Evolutionary conservation across 176 grass and related monocot species (phyloP).

Genomic region (Oryza australiensis): DNA sequence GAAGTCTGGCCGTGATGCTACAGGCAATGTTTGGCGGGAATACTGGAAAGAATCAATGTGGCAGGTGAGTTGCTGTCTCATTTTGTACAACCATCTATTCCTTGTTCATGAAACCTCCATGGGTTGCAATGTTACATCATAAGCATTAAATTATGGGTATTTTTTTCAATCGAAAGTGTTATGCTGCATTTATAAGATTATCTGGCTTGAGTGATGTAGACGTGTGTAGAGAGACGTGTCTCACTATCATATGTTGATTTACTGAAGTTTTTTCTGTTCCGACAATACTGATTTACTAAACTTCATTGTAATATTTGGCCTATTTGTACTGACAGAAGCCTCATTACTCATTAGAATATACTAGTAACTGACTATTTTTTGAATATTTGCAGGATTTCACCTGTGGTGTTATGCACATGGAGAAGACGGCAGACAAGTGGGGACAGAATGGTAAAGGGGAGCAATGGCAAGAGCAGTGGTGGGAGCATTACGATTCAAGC

Average conservation of each 20-base stretch:
- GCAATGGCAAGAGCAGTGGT: slow-evolving; percentile 99
- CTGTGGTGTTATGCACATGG: slow-evolving; percentile 74
- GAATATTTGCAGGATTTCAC: slow-evolving; percentile 55
- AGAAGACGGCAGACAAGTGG: slow-evolving; percentile 99
- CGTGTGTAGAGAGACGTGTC: neutral
- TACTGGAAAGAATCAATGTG: slow-evolving; percentile 96
- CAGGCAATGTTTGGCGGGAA: slow-evolving; percentile 89
- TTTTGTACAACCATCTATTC: neutral
- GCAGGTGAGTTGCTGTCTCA: slow-evolving; percentile 56
- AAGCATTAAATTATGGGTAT: neutral
- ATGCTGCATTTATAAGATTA: neutral
- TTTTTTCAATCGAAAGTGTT: neutral
- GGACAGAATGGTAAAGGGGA: slow-evolving; percentile 80
- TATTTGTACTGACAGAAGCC: neutral
- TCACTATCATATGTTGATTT: neutral
- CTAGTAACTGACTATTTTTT: slow-evolving; percentile 18
- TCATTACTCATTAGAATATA: neutral
- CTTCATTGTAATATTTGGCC: neutral
- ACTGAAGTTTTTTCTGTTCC: neutral
- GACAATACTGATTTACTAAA: neutral
- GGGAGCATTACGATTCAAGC: slow-evolving; percentile 80
- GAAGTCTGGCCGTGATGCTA: slow-evolving; percentile 92
- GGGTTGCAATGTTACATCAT: neutral
- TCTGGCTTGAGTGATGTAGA: neutral
- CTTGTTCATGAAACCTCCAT: neutral